Evolutionary conservation across 1,284 basidiomycete species (phyloP).

Genomic region (Marasmius tenuissimus): DNA sequence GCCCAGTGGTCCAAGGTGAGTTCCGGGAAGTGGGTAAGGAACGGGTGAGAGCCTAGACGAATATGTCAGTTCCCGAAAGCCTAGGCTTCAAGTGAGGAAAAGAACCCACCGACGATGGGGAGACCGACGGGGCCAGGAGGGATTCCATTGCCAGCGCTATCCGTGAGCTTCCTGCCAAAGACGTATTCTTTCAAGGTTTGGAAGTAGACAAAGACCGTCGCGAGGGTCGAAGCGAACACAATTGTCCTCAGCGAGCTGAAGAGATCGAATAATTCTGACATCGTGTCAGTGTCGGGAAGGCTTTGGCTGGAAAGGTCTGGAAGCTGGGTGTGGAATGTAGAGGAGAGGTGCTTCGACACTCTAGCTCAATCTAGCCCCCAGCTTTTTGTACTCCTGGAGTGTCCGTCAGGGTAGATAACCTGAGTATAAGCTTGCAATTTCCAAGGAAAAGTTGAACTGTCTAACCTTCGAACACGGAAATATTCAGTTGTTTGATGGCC

Average conservation of each 20-base stretch:
- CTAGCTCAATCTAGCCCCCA: too few species aligned
- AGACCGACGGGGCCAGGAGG: not conserved
- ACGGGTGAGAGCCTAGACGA: constrained; percentile 27
- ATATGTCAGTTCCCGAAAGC: not conserved
- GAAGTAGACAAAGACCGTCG: not conserved
- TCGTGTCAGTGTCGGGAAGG: too few species aligned
- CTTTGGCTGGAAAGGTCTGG: too few species aligned
- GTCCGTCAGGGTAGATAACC: too few species aligned
- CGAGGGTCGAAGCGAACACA: not conserved
- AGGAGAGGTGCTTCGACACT: too few species aligned
- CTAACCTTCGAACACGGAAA: too few species aligned
- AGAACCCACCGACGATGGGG: not conserved
- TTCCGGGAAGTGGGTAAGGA: constrained; percentile 36
- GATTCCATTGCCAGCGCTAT: not conserved
- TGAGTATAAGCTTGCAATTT: too few species aligned
- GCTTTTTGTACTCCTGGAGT: too few species aligned
- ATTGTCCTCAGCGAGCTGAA: not conserved
- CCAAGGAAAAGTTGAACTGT: too few species aligned
- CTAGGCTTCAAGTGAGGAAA: not conserved
- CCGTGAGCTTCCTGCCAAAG: not conserved
- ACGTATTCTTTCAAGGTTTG: not conserved
- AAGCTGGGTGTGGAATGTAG: too few species aligned
- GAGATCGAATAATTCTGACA: too few species aligned
- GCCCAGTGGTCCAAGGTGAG: constrained; percentile 36
- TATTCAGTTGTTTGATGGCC: too few species aligned